Evolutionary conservation across 163 green algal species (phyloP), one percentile per base, ranked within the genome.

Genomic region (Volvox carteri): DNA sequence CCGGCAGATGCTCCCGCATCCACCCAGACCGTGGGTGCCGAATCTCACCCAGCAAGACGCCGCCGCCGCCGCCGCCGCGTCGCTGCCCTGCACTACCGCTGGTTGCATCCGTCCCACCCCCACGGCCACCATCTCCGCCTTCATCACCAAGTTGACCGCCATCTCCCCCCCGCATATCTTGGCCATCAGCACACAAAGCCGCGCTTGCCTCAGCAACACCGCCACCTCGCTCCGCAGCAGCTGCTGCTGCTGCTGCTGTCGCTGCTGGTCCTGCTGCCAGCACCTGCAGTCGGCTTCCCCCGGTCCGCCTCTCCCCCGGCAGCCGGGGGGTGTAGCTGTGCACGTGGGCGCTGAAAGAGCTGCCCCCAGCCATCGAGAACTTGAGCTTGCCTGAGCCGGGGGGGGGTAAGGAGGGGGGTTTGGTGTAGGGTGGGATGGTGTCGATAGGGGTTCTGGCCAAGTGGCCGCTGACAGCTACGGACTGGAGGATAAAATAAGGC

Each of bases 301-400:
- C n/a, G n/a, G n/a, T n/a, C n/a, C 73, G 87, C 33, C 50, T 60
- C 44, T 89, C 84, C 0, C 92, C 89, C 1, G 89, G 84, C 79
- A 84, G 54, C 19, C 23, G 56, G 7, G 90, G 90, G 1, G 86
- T 93, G 79, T 88, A 94, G 33, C 44, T 70, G 60, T 77, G n/a
- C 2, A 56, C 16, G n/a, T 5, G 41, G 68, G 84, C 4, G 72
- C 60, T 81, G 78, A 96, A 96, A 54, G 87, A 93, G 87, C 78
- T 93, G 58, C 94, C 94, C 11, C 94, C 94, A 2, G 87, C 44
- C 83, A 96, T 28, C 0, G 92, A 95, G 60, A 96, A 96, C 91
- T 96, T 95, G 30, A 96, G 90, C 87, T 96, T 96, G 74, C 93
- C 93, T 95, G 90, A 33, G 12, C n/a, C n/a, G n/a, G n/a, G n/a